Evolutionary conservation across 441 rosid genomes (phyloP).

Genomic region (Gossypium aridum): DNA sequence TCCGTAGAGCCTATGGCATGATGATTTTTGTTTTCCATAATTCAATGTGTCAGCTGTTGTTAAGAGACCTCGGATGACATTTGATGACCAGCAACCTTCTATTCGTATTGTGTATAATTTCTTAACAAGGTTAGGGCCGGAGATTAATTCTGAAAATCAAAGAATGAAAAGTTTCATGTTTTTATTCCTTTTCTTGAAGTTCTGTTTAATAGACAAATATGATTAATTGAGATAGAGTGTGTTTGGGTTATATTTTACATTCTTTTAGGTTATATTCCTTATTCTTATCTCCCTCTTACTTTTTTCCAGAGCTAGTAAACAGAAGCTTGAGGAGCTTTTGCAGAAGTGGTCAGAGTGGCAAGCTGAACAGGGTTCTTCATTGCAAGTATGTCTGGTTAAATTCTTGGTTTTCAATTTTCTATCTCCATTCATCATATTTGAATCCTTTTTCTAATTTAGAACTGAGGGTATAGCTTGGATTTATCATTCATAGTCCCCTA

Average conservation of each 20-base stretch:
- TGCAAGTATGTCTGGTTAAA: slow-evolving; percentile 38
- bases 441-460: slow-evolving; percentile 3
- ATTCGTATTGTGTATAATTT: slow-evolving; percentile 61
- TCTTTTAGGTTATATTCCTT: slow-evolving; percentile 11
- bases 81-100: slow-evolving; percentile 56
- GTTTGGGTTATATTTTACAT: slow-evolving; percentile 8
- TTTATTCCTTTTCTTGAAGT: not conserved
- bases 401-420: not conserved
- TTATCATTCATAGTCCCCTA: not conserved
- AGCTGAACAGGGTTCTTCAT: slow-evolving; percentile 42
- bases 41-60: slow-evolving; percentile 49
- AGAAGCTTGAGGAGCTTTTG: slow-evolving; percentile 71
- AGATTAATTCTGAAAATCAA: slow-evolving; percentile 12
- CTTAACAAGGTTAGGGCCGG: slow-evolving; percentile 68
- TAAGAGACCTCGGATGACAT: slow-evolving; percentile 51
- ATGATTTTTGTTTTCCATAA: slow-evolving; percentile 44
- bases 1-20: slow-evolving; percentile 3
- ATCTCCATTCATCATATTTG: not conserved
- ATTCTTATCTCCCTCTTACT: slow-evolving; percentile 8
- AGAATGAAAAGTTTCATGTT: slow-evolving; percentile 12
- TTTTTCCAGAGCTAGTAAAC: slow-evolving; percentile 69
- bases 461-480: not conserved
- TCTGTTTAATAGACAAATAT: slow-evolving; percentile 4
- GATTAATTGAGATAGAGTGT: not conserved
- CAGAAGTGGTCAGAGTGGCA: slow-evolving; percentile 97